Evolutionary conservation across 306 rosid genomes (phyloP).

Genomic region (Quercus berberidifolia): DNA sequence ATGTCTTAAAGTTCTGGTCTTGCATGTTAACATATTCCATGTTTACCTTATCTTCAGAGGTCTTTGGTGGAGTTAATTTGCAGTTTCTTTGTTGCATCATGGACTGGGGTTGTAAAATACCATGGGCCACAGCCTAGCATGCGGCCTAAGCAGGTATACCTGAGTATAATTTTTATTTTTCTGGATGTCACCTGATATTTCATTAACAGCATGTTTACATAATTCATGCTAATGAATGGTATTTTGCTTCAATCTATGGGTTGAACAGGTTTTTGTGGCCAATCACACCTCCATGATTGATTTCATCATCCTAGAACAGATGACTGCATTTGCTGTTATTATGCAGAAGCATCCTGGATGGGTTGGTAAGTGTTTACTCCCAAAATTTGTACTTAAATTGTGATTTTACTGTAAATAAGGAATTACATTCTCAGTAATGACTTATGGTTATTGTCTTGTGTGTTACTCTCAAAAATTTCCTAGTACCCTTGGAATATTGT

Average conservation of each 20-base stretch:
- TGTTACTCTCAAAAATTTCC: neutral
- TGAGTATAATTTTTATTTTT: neutral
- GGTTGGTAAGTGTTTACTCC: constrained; percentile 73
- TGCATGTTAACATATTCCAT: neutral
- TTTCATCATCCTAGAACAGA: constrained; percentile 93
- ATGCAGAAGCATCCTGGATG: constrained; percentile 99
- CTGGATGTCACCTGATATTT: constrained; percentile 1
- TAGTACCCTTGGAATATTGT: neutral
- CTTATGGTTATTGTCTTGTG: neutral
- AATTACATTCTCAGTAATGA: neutral
- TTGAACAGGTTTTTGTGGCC: constrained; percentile 88
- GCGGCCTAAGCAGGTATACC: constrained; percentile 77
- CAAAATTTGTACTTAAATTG: constrained; percentile 1
- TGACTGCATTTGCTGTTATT: constrained; percentile 97
- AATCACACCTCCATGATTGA: constrained; percentile 98
- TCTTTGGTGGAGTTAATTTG: constrained; percentile 90
- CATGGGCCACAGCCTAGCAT: constrained; percentile 96
- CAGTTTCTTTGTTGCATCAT: constrained; percentile 96
- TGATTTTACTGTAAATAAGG: neutral
- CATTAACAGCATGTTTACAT: neutral
- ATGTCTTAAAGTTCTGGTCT: neutral
- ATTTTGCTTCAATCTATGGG: constrained; percentile 10
- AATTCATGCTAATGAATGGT: constrained; percentile 13
- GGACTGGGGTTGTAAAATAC: constrained; percentile 99
- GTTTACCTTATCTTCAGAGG: constrained; percentile 53